Conservation (phyloP, 345 rosid species). For the Rubroshorea leprosula region DNA sequence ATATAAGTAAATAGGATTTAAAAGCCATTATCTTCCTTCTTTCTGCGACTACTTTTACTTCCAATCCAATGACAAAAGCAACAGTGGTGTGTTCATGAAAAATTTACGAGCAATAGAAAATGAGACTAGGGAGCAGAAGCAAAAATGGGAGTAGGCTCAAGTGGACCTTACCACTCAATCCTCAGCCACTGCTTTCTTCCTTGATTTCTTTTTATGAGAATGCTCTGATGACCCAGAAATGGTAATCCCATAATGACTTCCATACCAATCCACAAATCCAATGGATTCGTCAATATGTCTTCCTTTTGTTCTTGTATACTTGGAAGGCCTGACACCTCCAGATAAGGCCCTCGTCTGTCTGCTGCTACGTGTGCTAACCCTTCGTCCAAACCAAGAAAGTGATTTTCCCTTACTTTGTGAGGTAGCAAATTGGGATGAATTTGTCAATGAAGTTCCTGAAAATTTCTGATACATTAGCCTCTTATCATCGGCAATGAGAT, state of each 20-base stretch:
- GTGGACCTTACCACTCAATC: not conserved
- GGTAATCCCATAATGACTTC: slow-evolving; percentile 15
- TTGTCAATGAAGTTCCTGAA: slow-evolving; percentile 24
- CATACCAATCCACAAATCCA: slow-evolving; percentile 20
- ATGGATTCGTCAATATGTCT: slow-evolving; percentile 15
- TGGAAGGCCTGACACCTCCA: slow-evolving; percentile 27
- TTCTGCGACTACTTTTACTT: too few relatives aligned
- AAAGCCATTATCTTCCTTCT: too few relatives aligned
- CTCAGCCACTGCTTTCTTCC: not conserved
- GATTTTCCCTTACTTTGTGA: slow-evolving; percentile 22
- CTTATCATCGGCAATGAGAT: slow-evolving; percentile 8
- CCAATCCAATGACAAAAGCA: too few relatives aligned
- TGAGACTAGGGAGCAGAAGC: not conserved
- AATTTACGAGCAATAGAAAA: too few relatives aligned
- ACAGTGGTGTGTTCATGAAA: too few relatives aligned
- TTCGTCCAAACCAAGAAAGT: slow-evolving; percentile 9
- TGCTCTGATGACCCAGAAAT: slow-evolving; percentile 21
- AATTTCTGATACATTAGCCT: slow-evolving; percentile 17
- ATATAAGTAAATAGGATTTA: too few relatives aligned
- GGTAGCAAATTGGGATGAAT: slow-evolving; percentile 29
- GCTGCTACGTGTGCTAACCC: slow-evolving; percentile 34
- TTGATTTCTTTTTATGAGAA: not conserved
- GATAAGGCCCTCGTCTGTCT: slow-evolving; percentile 27
- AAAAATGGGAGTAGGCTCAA: not conserved
- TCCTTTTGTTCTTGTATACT: slow-evolving; percentile 21